phyloP scores from a whole-genome alignment of 2,329 filamentous ascomycete species.

The Helotiales sp. region DNA sequence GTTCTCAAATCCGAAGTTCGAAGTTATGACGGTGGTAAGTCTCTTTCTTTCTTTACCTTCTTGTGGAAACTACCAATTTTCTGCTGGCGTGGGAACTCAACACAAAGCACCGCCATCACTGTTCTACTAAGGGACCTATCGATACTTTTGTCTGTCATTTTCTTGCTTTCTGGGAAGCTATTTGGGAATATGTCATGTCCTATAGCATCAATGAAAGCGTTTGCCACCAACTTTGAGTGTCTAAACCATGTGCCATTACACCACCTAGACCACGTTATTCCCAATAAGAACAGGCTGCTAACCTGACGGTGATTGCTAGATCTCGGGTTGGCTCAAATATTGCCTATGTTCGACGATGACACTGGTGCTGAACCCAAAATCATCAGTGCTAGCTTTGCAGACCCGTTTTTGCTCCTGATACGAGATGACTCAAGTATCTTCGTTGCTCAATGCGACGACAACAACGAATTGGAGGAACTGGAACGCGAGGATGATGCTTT shows the following conservation, averaged over 20 bases:
- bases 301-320: constrained; percentile 49
- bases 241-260: constrained; percentile 27
- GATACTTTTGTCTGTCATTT: constrained; percentile 11
- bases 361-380: constrained; percentile 79
- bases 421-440: constrained; percentile 81
- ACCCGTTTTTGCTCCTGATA: constrained; percentile 81
- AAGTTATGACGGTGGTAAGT: constrained; percentile 84
- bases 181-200: constrained; percentile 37
- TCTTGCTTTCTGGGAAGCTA: constrained; percentile 33
- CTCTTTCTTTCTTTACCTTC: constrained; percentile 9
- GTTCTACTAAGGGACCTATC: constrained; percentile 1
- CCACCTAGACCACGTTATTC: constrained; percentile 12
- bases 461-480: constrained; percentile 83
- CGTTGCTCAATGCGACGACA: constrained; percentile 76
- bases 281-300: constrained; percentile 13
- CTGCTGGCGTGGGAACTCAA: neutral
- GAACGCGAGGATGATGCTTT: constrained; percentile 60
- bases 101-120: neutral
- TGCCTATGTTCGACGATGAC: constrained; percentile 90
- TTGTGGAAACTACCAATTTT: neutral
- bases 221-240: constrained; percentile 33
- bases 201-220: constrained; percentile 43
- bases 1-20: constrained; percentile 84
- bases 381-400: constrained; percentile 77
- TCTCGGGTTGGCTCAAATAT: constrained; percentile 84